Evolutionary conservation across 2,329 filamentous ascomycete genomes (phyloP), one percentile per base, ranked within the genome.

Genomic region (Exophiala aquamarina): DNA sequence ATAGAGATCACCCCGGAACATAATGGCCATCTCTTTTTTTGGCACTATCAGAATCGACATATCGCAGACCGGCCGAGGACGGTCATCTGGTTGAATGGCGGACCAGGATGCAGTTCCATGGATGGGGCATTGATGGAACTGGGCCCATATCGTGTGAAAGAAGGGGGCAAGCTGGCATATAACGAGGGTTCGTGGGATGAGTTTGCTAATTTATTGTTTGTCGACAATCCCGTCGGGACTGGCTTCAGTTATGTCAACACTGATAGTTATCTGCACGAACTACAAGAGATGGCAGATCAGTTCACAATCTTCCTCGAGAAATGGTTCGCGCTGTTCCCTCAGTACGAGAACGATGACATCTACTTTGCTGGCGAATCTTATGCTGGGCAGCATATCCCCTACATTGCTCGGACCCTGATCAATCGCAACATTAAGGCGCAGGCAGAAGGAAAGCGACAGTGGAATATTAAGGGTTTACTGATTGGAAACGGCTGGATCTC

Each of bases 401-500:
- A 98, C 66, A 93, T 99, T 56, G 87, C 91, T n/a, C 84, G 85
- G 62, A 87, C 87, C 15, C 95, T 98, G 45, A 75, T 96, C 48
- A 84, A 90, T 38, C 88, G 89, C 51, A 98, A 98, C 72, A 85
- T 86, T 61, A 72, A 73, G n/a, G 63, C 63, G 17, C 68, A 49
- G 26, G 60, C 66, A 2, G 57, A 59, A n/a, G 55, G 70, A 4
- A 68, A 71, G 44, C 65, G 71, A 32, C 66, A 69, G 19, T 98
- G 92, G 93, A 85, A 86, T 41, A 71, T 99, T 20, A 79, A 84
- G 57, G 93, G 92, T 7, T 73, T 98, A 15, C 67, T 98, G 28
- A 97, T 99, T 52, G 94, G 94, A 44, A 99, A 98, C 65, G 93
- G 92, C 31, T 99, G 94, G 93, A 92, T 98, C 43, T 87, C 91